phyloP scores from a whole-genome alignment of 2,329 filamentous ascomycete genomes.

The Boeremia lycopersici region DNA sequence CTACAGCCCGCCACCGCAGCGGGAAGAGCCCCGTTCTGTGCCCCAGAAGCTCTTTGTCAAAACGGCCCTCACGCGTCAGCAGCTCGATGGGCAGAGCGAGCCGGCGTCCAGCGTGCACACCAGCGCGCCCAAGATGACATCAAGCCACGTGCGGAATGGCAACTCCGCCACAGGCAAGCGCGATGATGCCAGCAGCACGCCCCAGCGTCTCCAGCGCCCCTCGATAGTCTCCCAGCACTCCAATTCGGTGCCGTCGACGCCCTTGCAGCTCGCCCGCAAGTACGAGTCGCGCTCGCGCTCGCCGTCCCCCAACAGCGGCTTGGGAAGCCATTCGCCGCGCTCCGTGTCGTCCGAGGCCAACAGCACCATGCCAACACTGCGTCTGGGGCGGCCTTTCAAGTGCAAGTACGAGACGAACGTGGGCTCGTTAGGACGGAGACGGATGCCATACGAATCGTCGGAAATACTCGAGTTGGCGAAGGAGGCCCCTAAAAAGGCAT shows the following conservation, averaged over 20 bases:
- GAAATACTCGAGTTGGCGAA: slow-evolving; percentile 75
- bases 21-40: slow-evolving; percentile 37
- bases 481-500: slow-evolving; percentile 65
- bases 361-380: slow-evolving; percentile 70
- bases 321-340: slow-evolving; percentile 81
- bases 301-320: slow-evolving; percentile 76
- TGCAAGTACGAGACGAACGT: slow-evolving; percentile 92
- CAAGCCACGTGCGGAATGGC: slow-evolving; percentile 30
- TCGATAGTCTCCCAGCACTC: slow-evolving; percentile 70
- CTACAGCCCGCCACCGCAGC: slow-evolving; percentile 42
- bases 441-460: slow-evolving; percentile 93
- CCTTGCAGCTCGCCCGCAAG: slow-evolving; percentile 84
- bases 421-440: slow-evolving; percentile 73
- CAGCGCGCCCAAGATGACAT: slow-evolving; percentile 48
- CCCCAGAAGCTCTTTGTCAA: slow-evolving; percentile 39
- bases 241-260: slow-evolving; percentile 90
- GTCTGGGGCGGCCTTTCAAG: slow-evolving; percentile 62
- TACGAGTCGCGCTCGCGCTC: slow-evolving; percentile 77
- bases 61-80: slow-evolving; percentile 35
- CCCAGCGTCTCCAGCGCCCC: slow-evolving; percentile 49
- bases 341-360: slow-evolving; percentile 91
- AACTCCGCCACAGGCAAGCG: slow-evolving; percentile 37
- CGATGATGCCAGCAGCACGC: slow-evolving; percentile 24
- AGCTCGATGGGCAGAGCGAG: slow-evolving; percentile 48
- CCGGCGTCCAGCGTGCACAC: slow-evolving; percentile 38